phyloP scores from a whole-genome alignment of 2,329 filamentous ascomycete genomes.

The Davidsoniella neocaledoniae region DNA sequence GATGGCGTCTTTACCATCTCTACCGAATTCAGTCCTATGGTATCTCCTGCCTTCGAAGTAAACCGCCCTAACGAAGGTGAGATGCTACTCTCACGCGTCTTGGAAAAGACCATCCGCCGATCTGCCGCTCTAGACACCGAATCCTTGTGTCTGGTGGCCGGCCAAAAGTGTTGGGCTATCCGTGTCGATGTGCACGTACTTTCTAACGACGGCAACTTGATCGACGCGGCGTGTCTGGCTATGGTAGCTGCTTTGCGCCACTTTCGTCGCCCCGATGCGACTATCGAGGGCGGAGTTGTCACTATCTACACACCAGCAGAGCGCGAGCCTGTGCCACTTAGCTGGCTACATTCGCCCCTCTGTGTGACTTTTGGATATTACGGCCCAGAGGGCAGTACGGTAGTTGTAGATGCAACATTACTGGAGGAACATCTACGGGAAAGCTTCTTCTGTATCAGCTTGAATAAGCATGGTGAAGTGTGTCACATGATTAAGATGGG shows the following conservation, averaged over 20 bases:
- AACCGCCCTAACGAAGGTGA: conserved; percentile 72
- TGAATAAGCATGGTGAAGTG: conserved; percentile 80
- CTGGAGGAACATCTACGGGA: conserved; percentile 63
- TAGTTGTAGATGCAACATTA: conserved; percentile 54
- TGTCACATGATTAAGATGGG: conserved; percentile 86
- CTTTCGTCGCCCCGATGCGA: conserved; percentile 79
- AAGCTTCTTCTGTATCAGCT: conserved; percentile 60
- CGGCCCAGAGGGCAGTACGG: conserved; percentile 42
- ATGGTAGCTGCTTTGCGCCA: conserved; percentile 79
- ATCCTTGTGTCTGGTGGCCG: conserved; percentile 83
- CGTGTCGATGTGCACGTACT: conserved; percentile 85
- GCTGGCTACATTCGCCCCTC: conserved; percentile 81
- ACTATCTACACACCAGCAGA: conserved; percentile 74
- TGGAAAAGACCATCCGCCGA: conserved; percentile 87
- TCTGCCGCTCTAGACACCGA: conserved; percentile 89
- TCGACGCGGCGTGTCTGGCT: conserved; percentile 73
- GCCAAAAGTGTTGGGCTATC: conserved; percentile 79
- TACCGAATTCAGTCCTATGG: conserved; percentile 83
- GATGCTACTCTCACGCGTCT: conserved; percentile 66
- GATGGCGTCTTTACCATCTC: conserved; percentile 90
- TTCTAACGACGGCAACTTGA: conserved; percentile 76
- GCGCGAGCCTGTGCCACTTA: conserved; percentile 75
- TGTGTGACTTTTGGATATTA: conserved; percentile 85
- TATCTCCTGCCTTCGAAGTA: conserved; percentile 75
- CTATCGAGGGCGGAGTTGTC: conserved; percentile 67